Evolutionary conservation across 2,329 filamentous ascomycete species (phyloP).

Genomic region (Colletotrichum tabaci): DNA sequence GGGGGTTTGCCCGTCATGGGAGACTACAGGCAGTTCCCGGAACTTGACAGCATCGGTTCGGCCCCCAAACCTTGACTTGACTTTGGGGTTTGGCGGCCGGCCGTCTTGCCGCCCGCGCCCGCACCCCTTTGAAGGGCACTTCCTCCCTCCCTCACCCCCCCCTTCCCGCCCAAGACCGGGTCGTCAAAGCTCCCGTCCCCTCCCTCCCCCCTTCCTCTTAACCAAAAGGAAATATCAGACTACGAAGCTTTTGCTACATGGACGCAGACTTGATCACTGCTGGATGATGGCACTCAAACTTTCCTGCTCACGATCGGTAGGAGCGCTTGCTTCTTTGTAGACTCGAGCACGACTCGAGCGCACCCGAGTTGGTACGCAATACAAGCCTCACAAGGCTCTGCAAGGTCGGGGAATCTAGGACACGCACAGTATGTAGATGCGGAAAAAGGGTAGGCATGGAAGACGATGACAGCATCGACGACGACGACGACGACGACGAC

Average conservation of each 20-base stretch:
- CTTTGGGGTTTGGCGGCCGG: constrained; percentile 6
- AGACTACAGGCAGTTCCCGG: constrained; percentile 15
- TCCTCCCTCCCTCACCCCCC: background rate
- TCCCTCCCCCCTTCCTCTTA: background rate
- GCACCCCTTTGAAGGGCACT: no score
- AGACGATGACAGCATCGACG: background rate
- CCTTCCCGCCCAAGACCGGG: background rate
- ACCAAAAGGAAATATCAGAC: background rate
- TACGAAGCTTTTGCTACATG: background rate
- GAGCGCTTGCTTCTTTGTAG: background rate
- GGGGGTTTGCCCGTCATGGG: background rate
- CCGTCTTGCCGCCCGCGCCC: background rate
- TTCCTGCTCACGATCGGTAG: no score
- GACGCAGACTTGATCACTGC: no score
- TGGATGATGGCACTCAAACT: background rate
- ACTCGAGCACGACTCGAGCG: background rate
- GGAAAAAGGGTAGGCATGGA: background rate
- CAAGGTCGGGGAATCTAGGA: background rate
- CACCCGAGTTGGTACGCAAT: background rate
- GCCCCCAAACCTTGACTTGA: constrained; percentile 19
- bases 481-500: background rate
- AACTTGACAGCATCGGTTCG: constrained; percentile 25
- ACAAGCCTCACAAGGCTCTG: background rate
- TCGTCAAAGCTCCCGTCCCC: background rate
- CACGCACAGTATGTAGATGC: background rate